A percentile compares a stretch with the other conserved stretches of the same genome.
phyloP scores from a whole-genome alignment of 371 early-diverging fungal species.

The Lichtheimia ramosa region DNA sequence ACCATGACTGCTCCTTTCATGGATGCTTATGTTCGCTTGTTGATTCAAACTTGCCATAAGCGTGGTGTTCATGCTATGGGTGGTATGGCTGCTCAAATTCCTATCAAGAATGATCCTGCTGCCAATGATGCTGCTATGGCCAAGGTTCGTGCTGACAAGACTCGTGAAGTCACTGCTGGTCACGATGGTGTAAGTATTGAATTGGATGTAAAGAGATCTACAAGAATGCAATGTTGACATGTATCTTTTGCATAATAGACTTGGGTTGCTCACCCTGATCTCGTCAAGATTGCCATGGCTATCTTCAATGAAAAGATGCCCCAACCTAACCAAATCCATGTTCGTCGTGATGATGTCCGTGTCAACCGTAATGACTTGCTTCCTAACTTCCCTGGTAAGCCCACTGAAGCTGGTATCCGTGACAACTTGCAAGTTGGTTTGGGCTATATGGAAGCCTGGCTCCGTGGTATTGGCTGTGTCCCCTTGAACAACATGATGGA shows the following conservation, averaged over 20 bases:
- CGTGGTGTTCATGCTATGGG: slow-evolving; percentile 98
- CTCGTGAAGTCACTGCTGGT: slow-evolving; percentile 90
- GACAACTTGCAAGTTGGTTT: slow-evolving; percentile 90
- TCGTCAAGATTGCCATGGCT: slow-evolving; percentile 83
- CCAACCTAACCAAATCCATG: slow-evolving; percentile 90
- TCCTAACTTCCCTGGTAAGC: slow-evolving; percentile 65
- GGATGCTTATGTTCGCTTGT: slow-evolving; percentile 86
- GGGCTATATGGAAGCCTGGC: slow-evolving; percentile 95
- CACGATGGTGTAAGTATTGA: slow-evolving; percentile 69
- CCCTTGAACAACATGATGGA: slow-evolving; percentile 74
- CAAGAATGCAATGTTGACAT: not conserved
- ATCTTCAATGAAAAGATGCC: slow-evolving; percentile 95
- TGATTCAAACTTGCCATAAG: slow-evolving; percentile 95
- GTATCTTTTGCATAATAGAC: slow-evolving; percentile 71
- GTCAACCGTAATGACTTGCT: slow-evolving; percentile 85
- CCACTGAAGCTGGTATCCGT: slow-evolving; percentile 90
- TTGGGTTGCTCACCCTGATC: slow-evolving; percentile 97
- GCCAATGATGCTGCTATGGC: slow-evolving; percentile 88
- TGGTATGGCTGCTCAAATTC: slow-evolving; percentile 97
- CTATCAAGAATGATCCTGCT: slow-evolving; percentile 84
- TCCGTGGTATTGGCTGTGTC: slow-evolving; percentile 93
- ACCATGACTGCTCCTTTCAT: slow-evolving; percentile 95
- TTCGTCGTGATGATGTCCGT: slow-evolving; percentile 87
- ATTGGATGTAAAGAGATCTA: not conserved
- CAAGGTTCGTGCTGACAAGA: slow-evolving; percentile 91